A percentile compares a stretch with the other conserved stretches of the same genome.
Evolutionary conservation across 495 filamentous ascomycete species (phyloP).

Genomic region (Aspergillus incahuasiensis): DNA sequence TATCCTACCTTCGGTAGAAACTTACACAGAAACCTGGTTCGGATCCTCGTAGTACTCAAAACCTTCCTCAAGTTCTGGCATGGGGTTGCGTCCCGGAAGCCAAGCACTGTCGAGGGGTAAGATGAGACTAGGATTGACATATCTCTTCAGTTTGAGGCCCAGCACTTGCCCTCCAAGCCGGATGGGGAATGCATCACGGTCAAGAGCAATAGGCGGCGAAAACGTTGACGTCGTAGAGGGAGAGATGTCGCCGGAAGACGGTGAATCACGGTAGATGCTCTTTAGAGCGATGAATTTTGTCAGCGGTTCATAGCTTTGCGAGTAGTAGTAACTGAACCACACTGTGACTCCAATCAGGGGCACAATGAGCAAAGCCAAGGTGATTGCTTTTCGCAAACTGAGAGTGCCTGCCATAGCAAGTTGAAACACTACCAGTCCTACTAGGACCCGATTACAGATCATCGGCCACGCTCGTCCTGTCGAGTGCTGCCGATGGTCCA

Average conservation of each 20-base stretch:
- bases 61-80: slow-evolving; percentile 9
- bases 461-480: slow-evolving; percentile 93
- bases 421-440: slow-evolving; percentile 84
- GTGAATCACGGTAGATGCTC: slow-evolving; percentile 63
- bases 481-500: slow-evolving; percentile 95
- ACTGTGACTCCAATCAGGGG: slow-evolving; percentile 74
- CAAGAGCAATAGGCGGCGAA: slow-evolving; percentile 39
- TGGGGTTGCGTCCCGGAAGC: slow-evolving; percentile 31
- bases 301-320: slow-evolving; percentile 71
- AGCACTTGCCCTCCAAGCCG: slow-evolving; percentile 38
- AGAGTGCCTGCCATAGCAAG: slow-evolving; percentile 85
- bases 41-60: slow-evolving; percentile 21
- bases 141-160: slow-evolving; percentile 40
- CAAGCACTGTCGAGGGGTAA: slow-evolving; percentile 44
- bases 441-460: slow-evolving; percentile 82
- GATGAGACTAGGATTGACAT: slow-evolving; percentile 43
- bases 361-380: slow-evolving; percentile 62
- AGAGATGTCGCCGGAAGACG: slow-evolving; percentile 32
- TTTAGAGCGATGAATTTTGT: slow-evolving; percentile 88
- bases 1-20: neutral
- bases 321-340: slow-evolving; percentile 79
- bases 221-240: slow-evolving; percentile 35
- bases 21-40: slow-evolving; percentile 14
- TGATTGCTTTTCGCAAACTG: slow-evolving; percentile 66
- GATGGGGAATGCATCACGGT: slow-evolving; percentile 42